Conservation (phyloP, 495 filamentous ascomycete genomes). For the Xylaria curta region DNA sequence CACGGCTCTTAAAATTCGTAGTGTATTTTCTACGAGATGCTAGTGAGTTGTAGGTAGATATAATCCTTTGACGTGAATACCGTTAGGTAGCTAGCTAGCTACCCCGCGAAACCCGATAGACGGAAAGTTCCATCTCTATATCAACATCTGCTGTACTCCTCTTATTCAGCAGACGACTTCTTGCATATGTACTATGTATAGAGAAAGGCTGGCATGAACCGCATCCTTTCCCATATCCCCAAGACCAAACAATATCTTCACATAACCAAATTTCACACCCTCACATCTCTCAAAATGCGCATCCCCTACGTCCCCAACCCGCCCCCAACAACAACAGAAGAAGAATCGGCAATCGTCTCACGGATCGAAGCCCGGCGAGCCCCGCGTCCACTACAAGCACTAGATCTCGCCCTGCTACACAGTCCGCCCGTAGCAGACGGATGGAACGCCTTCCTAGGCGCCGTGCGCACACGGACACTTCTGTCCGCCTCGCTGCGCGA, state of each 20-base stretch:
- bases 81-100: neutral
- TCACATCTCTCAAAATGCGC: conserved; percentile 60
- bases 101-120: neutral
- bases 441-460: conserved; percentile 81
- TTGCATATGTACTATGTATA: neutral
- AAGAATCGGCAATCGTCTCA: conserved; percentile 62
- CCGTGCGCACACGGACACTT: conserved; percentile 70
- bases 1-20: neutral
- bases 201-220: neutral
- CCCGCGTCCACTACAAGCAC: conserved; percentile 67
- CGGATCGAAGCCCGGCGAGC: conserved; percentile 68
- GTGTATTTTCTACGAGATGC: neutral
- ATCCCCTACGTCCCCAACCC: conserved; percentile 71
- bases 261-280: neutral
- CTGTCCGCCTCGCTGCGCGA: conserved; percentile 68
- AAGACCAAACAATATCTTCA: neutral
- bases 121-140: neutral
- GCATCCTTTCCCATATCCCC: neutral
- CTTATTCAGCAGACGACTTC: neutral
- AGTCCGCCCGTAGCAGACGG: conserved; percentile 74
- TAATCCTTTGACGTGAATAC: neutral
- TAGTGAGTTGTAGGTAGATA: neutral
- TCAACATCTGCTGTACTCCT: neutral
- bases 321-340: conserved; percentile 54
- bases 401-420: conserved; percentile 79